These are phyloP conservation scores for Yamadazyma laniorum DNA, from an alignment of 805 yeast genomes.

Conservation along the genomic window DNA sequence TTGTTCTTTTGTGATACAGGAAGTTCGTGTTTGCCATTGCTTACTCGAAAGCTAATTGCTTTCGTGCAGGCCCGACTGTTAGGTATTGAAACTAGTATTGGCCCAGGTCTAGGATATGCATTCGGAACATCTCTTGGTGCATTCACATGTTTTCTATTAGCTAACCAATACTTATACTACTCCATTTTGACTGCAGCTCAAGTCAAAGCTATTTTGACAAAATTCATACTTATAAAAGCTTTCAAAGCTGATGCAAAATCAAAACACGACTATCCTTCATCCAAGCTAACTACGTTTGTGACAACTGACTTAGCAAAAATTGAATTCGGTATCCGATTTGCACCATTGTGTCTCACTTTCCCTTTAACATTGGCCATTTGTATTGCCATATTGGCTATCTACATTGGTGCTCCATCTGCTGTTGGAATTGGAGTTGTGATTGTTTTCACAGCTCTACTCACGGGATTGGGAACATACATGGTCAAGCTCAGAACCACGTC, in stretches of 20 bases:
- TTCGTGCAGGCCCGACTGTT: constrained; percentile 30
- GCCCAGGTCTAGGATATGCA: constrained; percentile 41
- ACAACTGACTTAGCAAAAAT: constrained; percentile 81
- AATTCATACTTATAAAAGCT: constrained; percentile 67
- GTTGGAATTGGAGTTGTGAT: constrained; percentile 62
- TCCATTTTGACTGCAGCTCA: constrained; percentile 69
- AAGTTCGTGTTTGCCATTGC: constrained; percentile 31
- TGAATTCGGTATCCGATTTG: constrained; percentile 69
- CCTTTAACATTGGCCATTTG: constrained; percentile 64
- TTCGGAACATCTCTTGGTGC: constrained; percentile 33
- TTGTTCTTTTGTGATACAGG: constrained; percentile 29
- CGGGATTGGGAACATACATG: constrained; percentile 48
- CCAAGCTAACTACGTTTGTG: constrained; percentile 71
- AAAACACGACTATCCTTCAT: constrained; percentile 58
- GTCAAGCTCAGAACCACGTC: constrained; percentile 55
- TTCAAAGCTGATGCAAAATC: constrained; percentile 58
- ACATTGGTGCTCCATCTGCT: constrained; percentile 70
- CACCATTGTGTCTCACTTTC: constrained; percentile 59
- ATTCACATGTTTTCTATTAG: constrained; percentile 22
- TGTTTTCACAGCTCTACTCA: constrained; percentile 48
- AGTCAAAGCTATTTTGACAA: constrained; percentile 67
- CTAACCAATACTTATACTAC: constrained; percentile 62
- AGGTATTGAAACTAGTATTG: constrained; percentile 25
- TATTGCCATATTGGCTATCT: constrained; percentile 59
- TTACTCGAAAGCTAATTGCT: constrained; percentile 33